These are phyloP conservation scores for Pythium apleroticum DNA, from an alignment of 352 stramenopile species.

Conservation along the genomic window DNA sequence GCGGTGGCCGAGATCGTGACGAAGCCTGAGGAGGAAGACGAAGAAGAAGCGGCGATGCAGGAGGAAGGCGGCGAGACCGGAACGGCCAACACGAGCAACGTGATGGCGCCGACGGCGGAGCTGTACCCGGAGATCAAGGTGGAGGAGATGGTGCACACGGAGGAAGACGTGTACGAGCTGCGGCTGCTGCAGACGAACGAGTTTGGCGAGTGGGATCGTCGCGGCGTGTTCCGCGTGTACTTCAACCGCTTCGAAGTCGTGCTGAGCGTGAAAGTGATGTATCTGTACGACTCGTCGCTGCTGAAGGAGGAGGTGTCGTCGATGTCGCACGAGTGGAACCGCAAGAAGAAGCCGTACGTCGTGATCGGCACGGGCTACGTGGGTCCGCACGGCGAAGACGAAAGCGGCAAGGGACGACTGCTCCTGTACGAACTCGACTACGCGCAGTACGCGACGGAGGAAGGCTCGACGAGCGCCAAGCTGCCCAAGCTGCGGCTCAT, in stretches of 20 bases:
- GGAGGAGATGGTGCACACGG: constrained; percentile 63
- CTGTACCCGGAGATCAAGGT: constrained; percentile 73
- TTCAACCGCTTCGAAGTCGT: constrained; percentile 87
- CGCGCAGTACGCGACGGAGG: constrained; percentile 82
- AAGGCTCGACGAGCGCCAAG: constrained; percentile 68
- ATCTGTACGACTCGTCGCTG: constrained; percentile 79
- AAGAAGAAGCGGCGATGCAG: constrained; percentile 52
- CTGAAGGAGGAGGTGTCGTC: constrained; percentile 74
- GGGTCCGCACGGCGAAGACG: constrained; percentile 81
- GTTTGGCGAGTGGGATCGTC: constrained; percentile 73
- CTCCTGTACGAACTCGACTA: constrained; percentile 89
- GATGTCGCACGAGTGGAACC: constrained; percentile 67
- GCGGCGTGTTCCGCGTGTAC: constrained; percentile 77
- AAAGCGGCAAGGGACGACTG: constrained; percentile 78
- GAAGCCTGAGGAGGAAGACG: constrained; percentile 56
- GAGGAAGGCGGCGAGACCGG: constrained; percentile 41
- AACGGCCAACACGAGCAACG: constrained; percentile 52
- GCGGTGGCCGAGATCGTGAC: constrained; percentile 60
- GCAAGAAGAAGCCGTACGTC: constrained; percentile 79
- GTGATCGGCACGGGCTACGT: constrained; percentile 84
- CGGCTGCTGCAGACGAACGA: constrained; percentile 79
- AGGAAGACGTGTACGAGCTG: constrained; percentile 85
- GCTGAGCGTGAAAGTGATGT: constrained; percentile 85
- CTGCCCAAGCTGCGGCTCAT: constrained; percentile 77
- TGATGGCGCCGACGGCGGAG: constrained; percentile 78